Percentiles rank a stretch among this genome's conserved stretches.
Conservation (phyloP, 2,329 filamentous ascomycete genomes). For the Cordyceps farinosa region DNA sequence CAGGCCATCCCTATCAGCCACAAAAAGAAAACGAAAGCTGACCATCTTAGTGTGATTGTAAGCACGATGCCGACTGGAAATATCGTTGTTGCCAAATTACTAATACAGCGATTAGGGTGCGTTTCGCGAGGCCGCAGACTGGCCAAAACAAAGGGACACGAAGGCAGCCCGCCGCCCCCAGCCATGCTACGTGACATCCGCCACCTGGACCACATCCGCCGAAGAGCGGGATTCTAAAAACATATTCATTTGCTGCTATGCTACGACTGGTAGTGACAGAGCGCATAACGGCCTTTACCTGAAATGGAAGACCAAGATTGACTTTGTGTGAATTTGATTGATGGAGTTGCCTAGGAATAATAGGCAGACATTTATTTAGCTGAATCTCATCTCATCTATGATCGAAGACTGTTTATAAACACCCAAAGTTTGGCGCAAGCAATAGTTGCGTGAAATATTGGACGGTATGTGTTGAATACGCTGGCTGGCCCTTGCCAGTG, state of each 20-base stretch:
- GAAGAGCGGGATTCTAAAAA: constrained; percentile 8
- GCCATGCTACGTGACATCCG: constrained; percentile 13
- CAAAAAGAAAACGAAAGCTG: constrained; percentile 22
- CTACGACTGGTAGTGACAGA: background rate
- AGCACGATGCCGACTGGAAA: background rate
- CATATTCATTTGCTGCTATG: background rate
- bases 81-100: background rate
- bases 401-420: background rate
- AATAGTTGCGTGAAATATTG: background rate
- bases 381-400: constrained; percentile 14
- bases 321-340: background rate
- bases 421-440: background rate
- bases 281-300: background rate
- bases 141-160: constrained; percentile 13
- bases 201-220: constrained; percentile 15
- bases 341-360: constrained; percentile 5
- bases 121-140: constrained; percentile 31
- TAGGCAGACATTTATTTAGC: constrained; percentile 3
- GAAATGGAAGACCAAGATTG: background rate
- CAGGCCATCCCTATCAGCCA: background rate
- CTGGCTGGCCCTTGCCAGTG: no score
- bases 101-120: constrained; percentile 31
- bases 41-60: constrained; percentile 27
- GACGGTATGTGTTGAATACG: background rate
- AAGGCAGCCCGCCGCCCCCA: background rate